phyloP scores from a whole-genome alignment of 306 rosid species.

The Trifolium dubium region DNA sequence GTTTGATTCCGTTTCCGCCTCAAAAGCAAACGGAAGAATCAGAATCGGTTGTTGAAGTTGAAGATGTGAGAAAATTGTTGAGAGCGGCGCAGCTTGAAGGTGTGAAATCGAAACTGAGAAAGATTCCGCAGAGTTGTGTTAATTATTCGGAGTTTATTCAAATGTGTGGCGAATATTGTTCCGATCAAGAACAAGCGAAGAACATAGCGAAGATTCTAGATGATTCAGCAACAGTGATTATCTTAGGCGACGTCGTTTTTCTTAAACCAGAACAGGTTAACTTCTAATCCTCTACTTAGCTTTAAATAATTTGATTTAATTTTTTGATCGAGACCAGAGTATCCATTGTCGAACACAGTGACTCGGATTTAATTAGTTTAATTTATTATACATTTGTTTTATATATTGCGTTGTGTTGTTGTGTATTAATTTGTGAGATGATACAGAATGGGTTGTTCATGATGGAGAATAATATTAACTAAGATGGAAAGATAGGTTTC shows the following conservation, averaged over 20 bases:
- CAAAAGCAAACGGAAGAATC: not conserved
- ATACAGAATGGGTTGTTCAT: conserved; percentile 47
- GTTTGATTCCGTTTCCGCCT: conserved; percentile 55
- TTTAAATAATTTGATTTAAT: not conserved
- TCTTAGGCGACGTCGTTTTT: conserved; percentile 70
- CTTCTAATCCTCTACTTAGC: not conserved
- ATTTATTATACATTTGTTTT: not conserved
- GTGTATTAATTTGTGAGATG: conserved; percentile 41
- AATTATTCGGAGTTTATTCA: conserved; percentile 58
- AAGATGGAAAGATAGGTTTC: conserved; percentile 36
- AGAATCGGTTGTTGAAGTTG: conserved; percentile 42
- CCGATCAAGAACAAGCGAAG: conserved; percentile 56
- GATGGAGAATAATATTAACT: conserved; percentile 36
- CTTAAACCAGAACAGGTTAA: conserved; percentile 76
- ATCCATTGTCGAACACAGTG: too few species aligned
- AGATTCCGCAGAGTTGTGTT: conserved; percentile 48
- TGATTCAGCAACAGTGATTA: conserved; percentile 67
- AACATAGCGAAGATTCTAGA: conserved; percentile 66
- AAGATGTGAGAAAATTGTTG: conserved; percentile 63
- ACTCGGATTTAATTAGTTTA: not conserved
- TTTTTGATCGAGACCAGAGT: too few species aligned
- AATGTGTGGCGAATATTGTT: conserved; percentile 62
- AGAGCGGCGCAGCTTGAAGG: conserved; percentile 61
- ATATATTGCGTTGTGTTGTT: conserved; percentile 18
- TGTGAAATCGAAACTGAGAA: conserved; percentile 67